A percentile compares a stretch with the other conserved stretches of the same genome.
Conservation (phyloP, 441 rosid genomes). For the Erodium moschatum region DNA sequence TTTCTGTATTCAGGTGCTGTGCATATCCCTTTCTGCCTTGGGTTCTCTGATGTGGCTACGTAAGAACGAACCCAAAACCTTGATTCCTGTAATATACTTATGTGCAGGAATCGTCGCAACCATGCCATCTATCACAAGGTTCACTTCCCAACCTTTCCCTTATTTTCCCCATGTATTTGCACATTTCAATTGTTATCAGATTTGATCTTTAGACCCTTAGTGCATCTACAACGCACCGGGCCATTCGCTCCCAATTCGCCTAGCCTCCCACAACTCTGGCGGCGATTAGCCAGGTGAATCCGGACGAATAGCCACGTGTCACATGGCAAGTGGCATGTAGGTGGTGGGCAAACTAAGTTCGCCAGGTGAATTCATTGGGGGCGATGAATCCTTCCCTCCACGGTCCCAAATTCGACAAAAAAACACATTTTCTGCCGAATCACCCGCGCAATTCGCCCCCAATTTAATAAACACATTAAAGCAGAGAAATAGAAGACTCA, state of each 20-base stretch:
- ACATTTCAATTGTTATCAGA: neutral
- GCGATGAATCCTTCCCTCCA: too few relatives aligned
- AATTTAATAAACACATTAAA: neutral
- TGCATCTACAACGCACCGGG: too few relatives aligned
- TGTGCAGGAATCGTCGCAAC: constrained; percentile 86
- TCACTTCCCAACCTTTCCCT: neutral
- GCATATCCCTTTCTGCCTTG: constrained; percentile 82
- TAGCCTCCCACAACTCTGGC: too few relatives aligned
- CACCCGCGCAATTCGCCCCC: too few relatives aligned
- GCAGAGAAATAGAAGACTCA: neutral
- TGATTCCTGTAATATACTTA: constrained; percentile 71
- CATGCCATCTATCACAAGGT: constrained; percentile 88
- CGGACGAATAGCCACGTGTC: too few relatives aligned
- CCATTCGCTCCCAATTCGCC: too few relatives aligned
- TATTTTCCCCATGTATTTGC: neutral
- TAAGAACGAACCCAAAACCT: constrained; percentile 76
- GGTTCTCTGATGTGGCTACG: constrained; percentile 96
- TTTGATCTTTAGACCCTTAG: neutral
- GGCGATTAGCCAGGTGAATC: too few relatives aligned
- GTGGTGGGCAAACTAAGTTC: too few relatives aligned
- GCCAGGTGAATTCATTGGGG: too few relatives aligned
- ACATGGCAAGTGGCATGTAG: too few relatives aligned
- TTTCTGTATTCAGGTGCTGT: constrained; percentile 48
- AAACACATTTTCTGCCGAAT: too few relatives aligned
- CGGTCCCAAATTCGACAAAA: too few relatives aligned